Base-by-base conservation (phyloP, 768 basidiomycete species). In the Hirschioporus abietinus region DNA sequence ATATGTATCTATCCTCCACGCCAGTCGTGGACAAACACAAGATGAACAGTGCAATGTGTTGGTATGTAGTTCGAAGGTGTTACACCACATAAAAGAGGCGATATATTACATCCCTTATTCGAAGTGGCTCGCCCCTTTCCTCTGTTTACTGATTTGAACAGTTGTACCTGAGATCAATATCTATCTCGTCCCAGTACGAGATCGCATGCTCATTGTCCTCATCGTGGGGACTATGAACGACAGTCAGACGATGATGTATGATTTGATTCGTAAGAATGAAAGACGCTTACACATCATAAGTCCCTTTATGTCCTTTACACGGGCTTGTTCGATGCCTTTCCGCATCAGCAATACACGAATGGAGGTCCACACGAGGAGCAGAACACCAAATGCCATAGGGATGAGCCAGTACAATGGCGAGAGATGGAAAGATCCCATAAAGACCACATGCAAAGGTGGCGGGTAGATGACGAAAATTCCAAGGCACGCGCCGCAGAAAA, bases 381-480 rank as follows among this genome's bases (percentile, higher is more conserved):
- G 65, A 12, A 80, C 69, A 27, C 88, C 88, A 66, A 88, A 89
- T 8, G 81, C 86, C 52, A 79, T 75, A 12, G 88, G 86, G 30
- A 90, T 87, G 17, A 89, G 81, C 88, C 88, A 89, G 73, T 88
- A 89, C 36, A 89, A 74, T 23, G 88, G 88, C 27, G 83, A 84
- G 20, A 88, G 78, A 59, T 78, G 81, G 73, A 80, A 73, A 0
- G 86, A 82, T 17, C 88, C 88, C 1, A 87, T 86, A 71, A 90
- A 90, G 15, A 89, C 88, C 69, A 86, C 84, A 69, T 87, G 87
- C 58, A 90, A 75, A 52, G 88, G 88, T 20, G 88, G 88, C 0
- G 86, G 87, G 74, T 90, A 90, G 69, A 89, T 79, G 71, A 89
- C 82, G 73, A 88, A 88, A 77, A 89, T 86, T 60, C 86, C 87